A percentile compares a stretch with the other conserved stretches of the same genome.
Evolutionary conservation across 176 grass and related monocot species (phyloP).

Genomic region (Chloris gayana): DNA sequence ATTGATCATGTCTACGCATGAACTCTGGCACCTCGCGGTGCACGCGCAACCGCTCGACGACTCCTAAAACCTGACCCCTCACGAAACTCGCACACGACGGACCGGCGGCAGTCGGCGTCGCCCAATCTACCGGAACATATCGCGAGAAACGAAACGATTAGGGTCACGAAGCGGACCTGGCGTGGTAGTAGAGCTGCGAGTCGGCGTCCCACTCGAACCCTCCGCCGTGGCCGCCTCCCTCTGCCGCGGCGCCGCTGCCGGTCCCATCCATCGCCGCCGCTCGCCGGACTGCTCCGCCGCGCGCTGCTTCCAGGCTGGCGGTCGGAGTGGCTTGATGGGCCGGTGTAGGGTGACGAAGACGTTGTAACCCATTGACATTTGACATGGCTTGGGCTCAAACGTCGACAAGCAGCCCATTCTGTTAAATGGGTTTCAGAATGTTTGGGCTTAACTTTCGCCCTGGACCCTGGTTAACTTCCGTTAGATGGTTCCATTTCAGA

Average conservation of each 20-base stretch:
- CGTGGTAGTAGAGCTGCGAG: slow-evolving; percentile 72
- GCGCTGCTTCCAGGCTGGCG: neutral
- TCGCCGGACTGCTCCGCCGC: neutral
- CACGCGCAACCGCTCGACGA: neutral
- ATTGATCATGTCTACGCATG: neutral
- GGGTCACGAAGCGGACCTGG: slow-evolving; percentile 40
- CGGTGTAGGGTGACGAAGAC: neutral
- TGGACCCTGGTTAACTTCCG: neutral
- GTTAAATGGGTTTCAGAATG: neutral
- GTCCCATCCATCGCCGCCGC: slow-evolving; percentile 36
- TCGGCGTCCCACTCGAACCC: slow-evolving; percentile 67
- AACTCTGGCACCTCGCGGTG: neutral
- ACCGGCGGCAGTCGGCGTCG: neutral
- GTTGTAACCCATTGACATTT: neutral
- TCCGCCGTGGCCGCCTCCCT: neutral
- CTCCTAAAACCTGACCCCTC: neutral
- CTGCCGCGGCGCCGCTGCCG: slow-evolving; percentile 8
- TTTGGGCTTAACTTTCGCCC: too few relatives aligned
- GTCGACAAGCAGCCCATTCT: too few relatives aligned
- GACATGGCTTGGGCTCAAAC: neutral
- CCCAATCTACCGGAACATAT: neutral
- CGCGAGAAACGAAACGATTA: slow-evolving; percentile 12
- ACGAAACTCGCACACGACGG: neutral
- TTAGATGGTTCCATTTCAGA: too few relatives aligned
- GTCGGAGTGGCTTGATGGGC: neutral